These are phyloP conservation scores for Picochlorum costavermella DNA, from an alignment of 139 green algal species.

Conservation along the genomic window DNA sequence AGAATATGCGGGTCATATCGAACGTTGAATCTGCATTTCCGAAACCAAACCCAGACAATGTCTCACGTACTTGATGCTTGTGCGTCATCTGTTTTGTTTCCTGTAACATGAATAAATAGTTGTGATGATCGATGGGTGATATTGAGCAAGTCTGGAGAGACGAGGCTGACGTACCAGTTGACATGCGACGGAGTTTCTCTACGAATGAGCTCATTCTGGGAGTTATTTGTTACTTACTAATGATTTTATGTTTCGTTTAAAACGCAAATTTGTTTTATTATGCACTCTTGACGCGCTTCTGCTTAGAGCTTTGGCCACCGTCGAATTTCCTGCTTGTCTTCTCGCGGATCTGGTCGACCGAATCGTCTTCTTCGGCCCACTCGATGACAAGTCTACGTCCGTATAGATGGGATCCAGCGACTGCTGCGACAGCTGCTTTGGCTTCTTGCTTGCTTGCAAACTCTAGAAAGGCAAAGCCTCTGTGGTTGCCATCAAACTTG, in stretches of 20 bases:
- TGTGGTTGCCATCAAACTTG: constrained; percentile 95
- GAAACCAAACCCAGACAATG: too few relatives aligned
- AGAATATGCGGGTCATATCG: too few relatives aligned
- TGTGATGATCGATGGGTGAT: too few relatives aligned
- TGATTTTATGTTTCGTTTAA: background rate
- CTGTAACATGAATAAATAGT: too few relatives aligned
- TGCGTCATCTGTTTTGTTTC: too few relatives aligned
- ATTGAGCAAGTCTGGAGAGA: background rate
- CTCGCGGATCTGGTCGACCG: constrained; percentile 61
- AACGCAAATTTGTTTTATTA: constrained; percentile 6
- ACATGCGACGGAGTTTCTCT: constrained; percentile 2
- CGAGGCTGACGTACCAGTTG: constrained; percentile 6
- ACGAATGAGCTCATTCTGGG: background rate
- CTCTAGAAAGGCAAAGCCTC: constrained; percentile 87
- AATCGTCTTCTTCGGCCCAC: constrained; percentile 68
- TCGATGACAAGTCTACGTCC: constrained; percentile 84
- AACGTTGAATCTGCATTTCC: too few relatives aligned
- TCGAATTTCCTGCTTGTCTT: constrained; percentile 61
- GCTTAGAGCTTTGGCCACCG: background rate
- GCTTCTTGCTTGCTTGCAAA: constrained; percentile 75
- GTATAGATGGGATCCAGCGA: constrained; percentile 86
- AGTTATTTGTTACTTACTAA: constrained; percentile 1
- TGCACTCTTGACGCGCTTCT: constrained; percentile 1
- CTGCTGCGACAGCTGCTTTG: constrained; percentile 38
- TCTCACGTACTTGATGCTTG: too few relatives aligned